Percentiles rank a stretch among this genome's conserved stretches.
These are phyloP conservation scores for Microcyclosporella mali DNA, from an alignment of 2,329 filamentous ascomycete genomes.

Conservation along the genomic window DNA sequence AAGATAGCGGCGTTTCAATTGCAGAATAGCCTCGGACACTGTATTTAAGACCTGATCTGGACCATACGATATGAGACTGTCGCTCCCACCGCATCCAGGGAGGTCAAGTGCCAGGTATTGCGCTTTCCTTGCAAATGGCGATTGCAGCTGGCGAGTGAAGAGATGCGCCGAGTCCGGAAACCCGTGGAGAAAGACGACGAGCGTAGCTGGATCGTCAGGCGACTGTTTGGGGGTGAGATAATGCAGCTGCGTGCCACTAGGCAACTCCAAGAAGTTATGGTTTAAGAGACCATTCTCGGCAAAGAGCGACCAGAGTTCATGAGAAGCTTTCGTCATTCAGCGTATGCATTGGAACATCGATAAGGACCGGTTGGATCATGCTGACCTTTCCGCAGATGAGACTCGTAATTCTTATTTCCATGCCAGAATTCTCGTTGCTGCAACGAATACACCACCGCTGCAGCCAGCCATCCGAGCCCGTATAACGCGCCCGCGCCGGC, in stretches of 20 bases:
- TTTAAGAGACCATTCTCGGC: slow-evolving; percentile 40
- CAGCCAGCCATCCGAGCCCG: slow-evolving; percentile 10
- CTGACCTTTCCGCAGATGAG: slow-evolving; percentile 5
- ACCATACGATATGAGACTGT: slow-evolving; percentile 45
- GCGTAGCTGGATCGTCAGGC: slow-evolving; percentile 1
- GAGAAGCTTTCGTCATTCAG: slow-evolving; percentile 38
- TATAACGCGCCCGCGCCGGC: slow-evolving; percentile 10
- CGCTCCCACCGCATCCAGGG: slow-evolving; percentile 54
- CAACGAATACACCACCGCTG: slow-evolving; percentile 11
- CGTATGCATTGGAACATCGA: neutral
- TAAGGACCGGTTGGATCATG: neutral
- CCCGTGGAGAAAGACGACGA: slow-evolving; percentile 53
- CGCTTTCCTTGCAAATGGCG: slow-evolving; percentile 34
- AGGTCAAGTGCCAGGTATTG: slow-evolving; percentile 52
- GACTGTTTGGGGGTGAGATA: slow-evolving; percentile 36
- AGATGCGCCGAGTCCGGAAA: slow-evolving; percentile 55
- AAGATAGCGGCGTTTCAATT: slow-evolving; percentile 43
- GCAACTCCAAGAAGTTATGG: slow-evolving; percentile 48
- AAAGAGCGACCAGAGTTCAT: slow-evolving; percentile 50
- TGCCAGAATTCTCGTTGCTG: slow-evolving; percentile 14
- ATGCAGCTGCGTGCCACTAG: slow-evolving; percentile 48
- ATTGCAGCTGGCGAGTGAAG: slow-evolving; percentile 46
- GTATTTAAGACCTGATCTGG: slow-evolving; percentile 48
- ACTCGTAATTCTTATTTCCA: slow-evolving; percentile 2
- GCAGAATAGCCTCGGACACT: slow-evolving; percentile 48